phyloP scores from a whole-genome alignment of 805 yeast genomes.

The Candida argentea region DNA sequence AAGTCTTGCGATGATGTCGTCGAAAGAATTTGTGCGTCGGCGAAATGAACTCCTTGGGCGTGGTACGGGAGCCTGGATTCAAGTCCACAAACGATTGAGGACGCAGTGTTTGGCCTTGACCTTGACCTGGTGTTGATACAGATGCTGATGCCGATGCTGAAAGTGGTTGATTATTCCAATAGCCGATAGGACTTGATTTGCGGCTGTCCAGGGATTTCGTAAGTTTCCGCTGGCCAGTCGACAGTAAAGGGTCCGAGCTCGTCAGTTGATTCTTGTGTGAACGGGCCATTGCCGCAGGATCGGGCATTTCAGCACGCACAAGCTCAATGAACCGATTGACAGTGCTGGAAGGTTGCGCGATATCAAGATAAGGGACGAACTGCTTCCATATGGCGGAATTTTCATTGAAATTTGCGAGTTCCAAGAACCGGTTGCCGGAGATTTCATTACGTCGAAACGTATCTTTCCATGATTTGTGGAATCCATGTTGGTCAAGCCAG shows the following conservation, averaged over 20 bases:
- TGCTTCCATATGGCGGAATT: conserved; percentile 37
- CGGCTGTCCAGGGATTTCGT: conserved; percentile 22
- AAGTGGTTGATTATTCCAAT: conserved; percentile 11
- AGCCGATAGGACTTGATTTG: conserved; percentile 22
- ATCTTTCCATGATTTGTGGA: conserved; percentile 66
- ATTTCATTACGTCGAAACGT: conserved; percentile 50
- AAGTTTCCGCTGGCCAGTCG: conserved; percentile 8
- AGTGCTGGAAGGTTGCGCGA: conserved; percentile 41
- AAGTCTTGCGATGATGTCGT: conserved; percentile 53
- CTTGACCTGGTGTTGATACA: conserved; percentile 12
- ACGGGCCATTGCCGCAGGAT: conserved; percentile 3
- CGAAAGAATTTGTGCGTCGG: conserved; percentile 41
- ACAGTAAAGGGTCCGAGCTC: conserved; percentile 5
- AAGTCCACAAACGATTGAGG: conserved; percentile 32
- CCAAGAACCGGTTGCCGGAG: conserved; percentile 53
- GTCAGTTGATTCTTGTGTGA: conserved; percentile 11
- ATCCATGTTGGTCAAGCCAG: conserved; percentile 64
- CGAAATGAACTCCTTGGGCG: conserved; percentile 11
- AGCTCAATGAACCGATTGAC: conserved; percentile 44
- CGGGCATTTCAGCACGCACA: conserved; percentile 21
- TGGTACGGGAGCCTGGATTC: conserved; percentile 6
- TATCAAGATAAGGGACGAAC: conserved; percentile 20
- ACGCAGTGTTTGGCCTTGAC: too few species aligned
- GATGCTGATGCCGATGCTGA: conserved; percentile 11
- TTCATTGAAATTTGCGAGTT: conserved; percentile 54